These are phyloP conservation scores for Tubosaeta brunneosetosa DNA, from an alignment of 768 basidiomycete genomes.

Conservation along the genomic window DNA sequence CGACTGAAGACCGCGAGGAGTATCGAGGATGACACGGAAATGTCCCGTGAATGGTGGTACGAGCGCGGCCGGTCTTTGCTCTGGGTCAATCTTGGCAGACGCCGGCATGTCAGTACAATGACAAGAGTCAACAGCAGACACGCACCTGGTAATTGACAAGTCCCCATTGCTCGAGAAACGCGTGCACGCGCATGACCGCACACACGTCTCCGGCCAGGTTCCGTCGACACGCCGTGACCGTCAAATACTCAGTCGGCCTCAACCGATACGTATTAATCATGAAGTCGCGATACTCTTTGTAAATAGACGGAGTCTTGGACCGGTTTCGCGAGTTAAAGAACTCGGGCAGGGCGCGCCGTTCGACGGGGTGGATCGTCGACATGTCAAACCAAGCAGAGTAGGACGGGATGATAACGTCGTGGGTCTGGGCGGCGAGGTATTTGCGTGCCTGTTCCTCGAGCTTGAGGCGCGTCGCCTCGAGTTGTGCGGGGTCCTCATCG, in stretches of 20 bases:
- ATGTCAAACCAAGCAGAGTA: conserved; percentile 99
- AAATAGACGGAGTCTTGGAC: conserved; percentile 93
- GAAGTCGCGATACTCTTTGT: conserved; percentile 99
- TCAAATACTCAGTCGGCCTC: conserved; percentile 91
- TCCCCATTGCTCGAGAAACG: conserved; percentile 98
- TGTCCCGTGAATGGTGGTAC: conserved; percentile 98
- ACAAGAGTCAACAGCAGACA: neutral
- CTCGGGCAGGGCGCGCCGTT: conserved; percentile 89
- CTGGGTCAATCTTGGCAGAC: conserved; percentile 81
- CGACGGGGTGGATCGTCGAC: conserved; percentile 87
- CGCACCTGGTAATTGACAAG: conserved; percentile 96
- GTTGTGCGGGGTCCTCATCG: conserved; percentile 79
- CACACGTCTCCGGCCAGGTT: conserved; percentile 98
- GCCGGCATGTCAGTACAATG: conserved; percentile 2
- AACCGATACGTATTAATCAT: conserved; percentile 99
- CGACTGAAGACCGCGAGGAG: conserved; percentile 92
- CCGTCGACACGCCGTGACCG: conserved; percentile 92
- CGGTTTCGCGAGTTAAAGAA: conserved; percentile 97
- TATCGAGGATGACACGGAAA: conserved; percentile 96
- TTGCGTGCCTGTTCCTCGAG: conserved; percentile 86
- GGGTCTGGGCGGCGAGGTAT: conserved; percentile 95
- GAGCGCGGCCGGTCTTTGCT: conserved; percentile 87
- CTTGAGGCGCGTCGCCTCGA: conserved; percentile 72
- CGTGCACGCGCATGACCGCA: conserved; percentile 97
- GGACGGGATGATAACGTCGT: conserved; percentile 94